Conservation (phyloP, 176 grass and related monocot genomes). For the Oryza brachyantha region DNA sequence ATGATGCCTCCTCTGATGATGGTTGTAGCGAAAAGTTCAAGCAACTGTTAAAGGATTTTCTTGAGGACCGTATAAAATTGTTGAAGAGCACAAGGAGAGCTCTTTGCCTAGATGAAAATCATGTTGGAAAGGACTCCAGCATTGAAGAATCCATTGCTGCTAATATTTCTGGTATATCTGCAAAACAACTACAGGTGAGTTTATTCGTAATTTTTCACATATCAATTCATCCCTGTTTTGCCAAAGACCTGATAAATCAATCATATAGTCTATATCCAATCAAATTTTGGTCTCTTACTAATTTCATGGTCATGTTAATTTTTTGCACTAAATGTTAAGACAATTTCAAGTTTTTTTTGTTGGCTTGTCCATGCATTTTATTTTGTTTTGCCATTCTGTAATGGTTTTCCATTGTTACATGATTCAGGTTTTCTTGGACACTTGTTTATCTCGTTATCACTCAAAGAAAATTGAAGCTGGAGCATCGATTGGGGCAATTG, state of each 20-base stretch:
- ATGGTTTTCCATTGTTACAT: conserved; percentile 4
- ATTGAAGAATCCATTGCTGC: conserved; percentile 59
- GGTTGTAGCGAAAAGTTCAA: conserved; percentile 67
- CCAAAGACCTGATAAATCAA: conserved; percentile 1
- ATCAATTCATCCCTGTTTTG: conserved; percentile 9
- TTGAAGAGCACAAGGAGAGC: conserved; percentile 59
- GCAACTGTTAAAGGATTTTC: conserved; percentile 56
- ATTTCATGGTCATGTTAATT: not conserved
- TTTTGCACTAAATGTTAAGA: not conserved
- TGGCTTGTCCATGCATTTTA: not conserved
- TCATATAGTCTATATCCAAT: not conserved
- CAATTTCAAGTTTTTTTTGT: conserved; percentile 1
- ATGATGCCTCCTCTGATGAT: conserved; percentile 50
- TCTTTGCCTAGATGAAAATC: conserved; percentile 56
- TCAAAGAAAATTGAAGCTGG: conserved; percentile 85
- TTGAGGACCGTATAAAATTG: conserved; percentile 48
- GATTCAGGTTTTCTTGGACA: conserved; percentile 90
- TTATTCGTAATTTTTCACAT: conserved; percentile 29
- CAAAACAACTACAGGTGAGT: conserved; percentile 83
- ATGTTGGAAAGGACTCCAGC: conserved; percentile 32
- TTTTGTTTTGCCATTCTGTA: not conserved
- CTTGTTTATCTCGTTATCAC: conserved; percentile 88
- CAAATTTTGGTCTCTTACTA: conserved; percentile 4
- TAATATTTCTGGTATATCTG: conserved; percentile 89
- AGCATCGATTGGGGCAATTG: conserved; percentile 88